These are phyloP conservation scores for Amoebophrya sp. DNA, from an alignment of 169 alveolate genomes.

Conservation along the genomic window DNA sequence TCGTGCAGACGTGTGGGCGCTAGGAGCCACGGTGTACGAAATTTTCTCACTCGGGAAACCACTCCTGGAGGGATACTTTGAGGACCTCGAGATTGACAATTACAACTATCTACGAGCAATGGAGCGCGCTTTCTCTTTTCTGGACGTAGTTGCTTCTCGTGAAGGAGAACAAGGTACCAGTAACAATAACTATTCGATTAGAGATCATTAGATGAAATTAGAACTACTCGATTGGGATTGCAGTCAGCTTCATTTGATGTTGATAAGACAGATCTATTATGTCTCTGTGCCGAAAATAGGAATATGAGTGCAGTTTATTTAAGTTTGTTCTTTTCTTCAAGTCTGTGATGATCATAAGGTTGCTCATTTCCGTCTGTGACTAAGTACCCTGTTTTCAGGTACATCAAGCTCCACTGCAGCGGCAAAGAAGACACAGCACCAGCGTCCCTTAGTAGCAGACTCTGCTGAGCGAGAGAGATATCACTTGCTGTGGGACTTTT, in stretches of 20 bases:
- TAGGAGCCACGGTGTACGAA: background rate
- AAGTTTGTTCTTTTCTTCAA: no score
- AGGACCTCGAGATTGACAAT: conserved; percentile 1
- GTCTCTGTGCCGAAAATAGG: background rate
- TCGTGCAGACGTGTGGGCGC: background rate
- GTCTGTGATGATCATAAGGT: background rate
- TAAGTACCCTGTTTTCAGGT: background rate
- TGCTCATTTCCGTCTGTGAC: background rate
- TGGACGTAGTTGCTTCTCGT: background rate
- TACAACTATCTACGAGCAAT: background rate
- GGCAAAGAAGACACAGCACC: background rate
- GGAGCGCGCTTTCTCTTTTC: background rate
- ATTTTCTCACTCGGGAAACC: background rate
- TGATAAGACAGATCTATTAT: background rate
- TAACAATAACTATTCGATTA: background rate
- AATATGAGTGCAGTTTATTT: background rate
- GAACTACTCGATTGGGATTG: background rate
- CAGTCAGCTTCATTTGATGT: background rate
- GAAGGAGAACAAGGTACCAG: background rate
- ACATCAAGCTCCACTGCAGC: background rate
- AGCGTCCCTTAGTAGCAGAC: background rate
- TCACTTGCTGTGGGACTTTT: background rate
- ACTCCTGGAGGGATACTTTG: background rate
- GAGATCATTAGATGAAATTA: background rate
- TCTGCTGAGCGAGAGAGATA: background rate